Evolutionary conservation across 106 monocot species (phyloP), one percentile per base, ranked within the genome.

Genomic region (Triglochin maritima): DNA sequence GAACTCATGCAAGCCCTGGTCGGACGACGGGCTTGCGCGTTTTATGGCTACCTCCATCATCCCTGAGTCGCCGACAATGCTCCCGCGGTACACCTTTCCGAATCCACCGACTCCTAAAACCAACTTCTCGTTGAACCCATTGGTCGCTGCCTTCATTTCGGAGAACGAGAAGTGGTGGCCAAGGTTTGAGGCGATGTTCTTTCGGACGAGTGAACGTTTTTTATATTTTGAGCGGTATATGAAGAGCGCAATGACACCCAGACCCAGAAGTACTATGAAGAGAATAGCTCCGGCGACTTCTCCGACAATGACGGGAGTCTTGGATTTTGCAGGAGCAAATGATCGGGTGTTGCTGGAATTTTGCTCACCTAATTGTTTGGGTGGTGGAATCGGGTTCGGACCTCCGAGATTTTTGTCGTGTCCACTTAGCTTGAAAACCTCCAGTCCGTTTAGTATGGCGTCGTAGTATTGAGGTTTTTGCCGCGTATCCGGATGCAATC

Each of bases 81-180:
- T 16, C 3, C 89, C 89, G 0, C 42, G 44, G 13, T 90, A 90
- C 8, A 90, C 89, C 68, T 90, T 90, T 13, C 89, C 89, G 76
- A 90, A 90, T 5, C 89, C 89, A 6, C 85, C 89, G 9, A 83
- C 86, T 2, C 89, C 89, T 0, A 90, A 79, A 43, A 90, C 76
- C 7, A 81, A 75, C 11, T 79, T 41, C 61, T 92, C 84, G 53
- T 92, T 78, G 49, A 92, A 92, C 29, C 77, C 59, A 5, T 80
- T 87, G 0, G 87, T 87, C 58, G 91, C 91, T 3, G 80, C 73
- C 59, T 82, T 60, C 4, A 92, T 92, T 68, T 92, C 87, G 0
- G 65, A 71, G 8, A 90, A 83, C 0, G 87, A 81, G 80, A 92
- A 92, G 61, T 92, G 85, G 45, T 85, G 79, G 72, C 87, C 82